These are phyloP conservation scores for Sonneratia alba DNA, from an alignment of 345 rosid genomes.

Conservation along the genomic window DNA sequence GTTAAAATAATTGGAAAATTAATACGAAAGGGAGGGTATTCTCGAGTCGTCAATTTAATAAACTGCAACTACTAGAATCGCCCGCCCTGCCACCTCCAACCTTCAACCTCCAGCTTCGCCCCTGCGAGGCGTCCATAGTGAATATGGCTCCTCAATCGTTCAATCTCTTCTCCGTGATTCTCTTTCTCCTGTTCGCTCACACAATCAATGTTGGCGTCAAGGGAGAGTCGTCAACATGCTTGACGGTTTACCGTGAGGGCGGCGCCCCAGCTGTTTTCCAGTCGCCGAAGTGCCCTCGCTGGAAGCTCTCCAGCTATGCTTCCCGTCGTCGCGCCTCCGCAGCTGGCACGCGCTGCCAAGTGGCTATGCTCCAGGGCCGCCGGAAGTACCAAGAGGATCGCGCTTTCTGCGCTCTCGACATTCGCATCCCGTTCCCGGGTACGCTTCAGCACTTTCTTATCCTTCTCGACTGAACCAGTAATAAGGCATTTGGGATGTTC, in stretches of 20 bases:
- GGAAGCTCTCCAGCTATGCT: constrained; percentile 48
- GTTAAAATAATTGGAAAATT: too few species aligned
- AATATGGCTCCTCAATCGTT: neutral
- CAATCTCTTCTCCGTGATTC: neutral
- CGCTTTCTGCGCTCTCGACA: constrained; percentile 62
- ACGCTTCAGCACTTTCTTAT: neutral
- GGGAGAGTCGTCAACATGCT: constrained; percentile 73
- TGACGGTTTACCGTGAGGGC: constrained; percentile 71
- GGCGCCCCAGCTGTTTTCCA: constrained; percentile 88
- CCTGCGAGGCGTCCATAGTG: neutral
- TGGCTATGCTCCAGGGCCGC: constrained; percentile 61
- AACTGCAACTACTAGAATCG: too few species aligned
- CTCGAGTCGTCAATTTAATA: too few species aligned
- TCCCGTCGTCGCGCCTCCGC: constrained; percentile 19
- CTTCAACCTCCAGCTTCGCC: neutral
- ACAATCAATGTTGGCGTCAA: constrained; percentile 14
- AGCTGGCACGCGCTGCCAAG: constrained; percentile 41
- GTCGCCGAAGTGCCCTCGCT: constrained; percentile 79
- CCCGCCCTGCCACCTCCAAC: neutral
- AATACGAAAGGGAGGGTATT: too few species aligned
- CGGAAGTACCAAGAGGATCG: constrained; percentile 75
- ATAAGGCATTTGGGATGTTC: neutral
- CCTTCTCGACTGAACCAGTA: neutral
- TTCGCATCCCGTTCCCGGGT: constrained; percentile 81
- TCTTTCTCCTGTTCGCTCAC: constrained; percentile 7